Evolutionary conservation across 257 asterid genomes (phyloP).

Genomic region (Solanum dulcamara): DNA sequence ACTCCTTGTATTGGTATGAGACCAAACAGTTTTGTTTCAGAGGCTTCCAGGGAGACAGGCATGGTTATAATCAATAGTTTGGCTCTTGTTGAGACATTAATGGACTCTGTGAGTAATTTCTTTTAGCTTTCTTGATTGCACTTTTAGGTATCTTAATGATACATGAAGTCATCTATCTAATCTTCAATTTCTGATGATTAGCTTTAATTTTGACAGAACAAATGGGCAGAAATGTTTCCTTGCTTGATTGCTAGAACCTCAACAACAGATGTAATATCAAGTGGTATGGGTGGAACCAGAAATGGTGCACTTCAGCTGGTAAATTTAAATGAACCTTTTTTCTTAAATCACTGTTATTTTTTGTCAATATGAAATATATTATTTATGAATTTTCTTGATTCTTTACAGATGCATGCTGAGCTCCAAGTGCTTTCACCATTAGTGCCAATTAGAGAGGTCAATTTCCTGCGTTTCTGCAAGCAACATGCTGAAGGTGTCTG

Average conservation of each 20-base stretch:
- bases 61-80: constrained; percentile 39
- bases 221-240: constrained; percentile 57
- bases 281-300: constrained; percentile 49
- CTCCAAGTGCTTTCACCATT: constrained; percentile 86
- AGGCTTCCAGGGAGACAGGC: constrained; percentile 47
- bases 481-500: constrained; percentile 92
- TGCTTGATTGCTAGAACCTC: constrained; percentile 38
- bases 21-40: constrained; percentile 36
- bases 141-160: not conserved
- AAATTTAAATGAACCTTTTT: not conserved
- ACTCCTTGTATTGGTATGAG: constrained; percentile 38
- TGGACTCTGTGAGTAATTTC: constrained; percentile 38
- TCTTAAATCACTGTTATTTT: not conserved
- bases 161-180: not conserved
- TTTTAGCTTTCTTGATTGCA: not conserved
- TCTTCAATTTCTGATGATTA: not conserved
- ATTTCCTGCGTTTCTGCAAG: constrained; percentile 89
- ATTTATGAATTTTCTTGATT: not conserved
- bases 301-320: constrained; percentile 79
- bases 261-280: constrained; percentile 36
- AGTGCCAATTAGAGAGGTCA: constrained; percentile 83
- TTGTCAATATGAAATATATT: not conserved
- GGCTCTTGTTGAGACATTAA: constrained; percentile 50
- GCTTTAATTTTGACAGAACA: constrained; percentile 25
- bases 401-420: constrained; percentile 72